A percentile compares a stretch with the other conserved stretches of the same genome.
Evolutionary conservation across 768 basidiomycete genomes (phyloP).

Genomic region (Clitopilus hobsonii): DNA sequence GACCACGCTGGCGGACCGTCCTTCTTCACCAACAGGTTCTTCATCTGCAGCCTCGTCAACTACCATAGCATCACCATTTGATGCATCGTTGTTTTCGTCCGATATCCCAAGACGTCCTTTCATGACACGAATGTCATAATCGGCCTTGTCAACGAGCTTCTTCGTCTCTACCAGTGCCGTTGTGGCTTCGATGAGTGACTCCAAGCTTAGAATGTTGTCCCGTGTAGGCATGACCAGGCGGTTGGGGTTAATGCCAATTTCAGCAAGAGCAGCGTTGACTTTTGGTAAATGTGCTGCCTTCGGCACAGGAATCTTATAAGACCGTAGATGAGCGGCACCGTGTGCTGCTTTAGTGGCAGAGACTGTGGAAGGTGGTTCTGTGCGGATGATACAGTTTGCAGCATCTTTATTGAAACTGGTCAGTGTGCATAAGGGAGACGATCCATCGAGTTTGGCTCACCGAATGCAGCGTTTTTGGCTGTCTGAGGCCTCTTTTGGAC

Average conservation of each 20-base stretch:
- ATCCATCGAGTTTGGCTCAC: constrained; percentile 15
- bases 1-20: constrained; percentile 60
- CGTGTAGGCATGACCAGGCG: constrained; percentile 94
- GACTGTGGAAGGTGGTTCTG: constrained; percentile 47
- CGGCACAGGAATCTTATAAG: constrained; percentile 77
- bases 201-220: constrained; percentile 70
- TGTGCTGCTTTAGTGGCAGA: constrained; percentile 74
- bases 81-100: constrained; percentile 34
- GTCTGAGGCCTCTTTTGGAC: constrained; percentile 40
- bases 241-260: constrained; percentile 67
- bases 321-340: constrained; percentile 78
- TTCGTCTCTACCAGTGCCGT: constrained; percentile 83
- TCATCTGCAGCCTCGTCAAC: constrained; percentile 48
- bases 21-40: constrained; percentile 40
- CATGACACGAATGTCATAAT: constrained; percentile 76
- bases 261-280: constrained; percentile 69
- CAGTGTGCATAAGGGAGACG: not conserved
- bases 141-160: constrained; percentile 78
- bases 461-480: constrained; percentile 55
- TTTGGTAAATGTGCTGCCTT: constrained; percentile 73
- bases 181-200: constrained; percentile 69
- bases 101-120: constrained; percentile 56
- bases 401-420: constrained; percentile 39
- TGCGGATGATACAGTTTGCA: constrained; percentile 68
- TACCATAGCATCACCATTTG: constrained; percentile 18